These are phyloP conservation scores for Begonia peltatifolia DNA, from an alignment of 306 rosid species.

Conservation along the genomic window DNA sequence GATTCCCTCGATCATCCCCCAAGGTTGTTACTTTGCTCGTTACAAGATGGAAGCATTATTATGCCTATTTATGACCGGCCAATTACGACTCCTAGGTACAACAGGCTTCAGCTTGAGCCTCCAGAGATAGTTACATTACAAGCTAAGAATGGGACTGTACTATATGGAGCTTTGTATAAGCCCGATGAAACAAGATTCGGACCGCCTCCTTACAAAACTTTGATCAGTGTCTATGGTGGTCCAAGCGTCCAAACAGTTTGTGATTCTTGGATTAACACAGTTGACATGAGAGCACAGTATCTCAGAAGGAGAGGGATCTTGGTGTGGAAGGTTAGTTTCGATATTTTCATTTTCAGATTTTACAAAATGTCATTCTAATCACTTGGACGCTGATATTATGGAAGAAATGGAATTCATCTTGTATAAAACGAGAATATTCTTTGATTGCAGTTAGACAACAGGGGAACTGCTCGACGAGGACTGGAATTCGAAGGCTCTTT, in stretches of 20 bases:
- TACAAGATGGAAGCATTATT: constrained; percentile 67
- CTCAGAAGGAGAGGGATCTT: constrained; percentile 72
- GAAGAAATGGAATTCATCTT: background rate
- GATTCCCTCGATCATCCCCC: constrained; percentile 80
- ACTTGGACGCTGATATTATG: background rate
- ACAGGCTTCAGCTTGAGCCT: constrained; percentile 66
- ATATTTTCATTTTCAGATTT: constrained; percentile 5
- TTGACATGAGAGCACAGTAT: constrained; percentile 88
- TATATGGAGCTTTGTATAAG: constrained; percentile 72
- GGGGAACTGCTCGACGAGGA: constrained; percentile 89
- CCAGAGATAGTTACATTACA: constrained; percentile 56
- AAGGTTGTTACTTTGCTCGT: constrained; percentile 61
- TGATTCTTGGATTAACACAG: constrained; percentile 72
- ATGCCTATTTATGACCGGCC: constrained; percentile 56
- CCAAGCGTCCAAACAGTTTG: constrained; percentile 77
- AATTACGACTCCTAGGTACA: constrained; percentile 35
- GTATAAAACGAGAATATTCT: too few relatives aligned
- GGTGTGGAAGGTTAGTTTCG: constrained; percentile 83
- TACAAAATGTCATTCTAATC: background rate
- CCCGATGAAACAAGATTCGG: constrained; percentile 74
- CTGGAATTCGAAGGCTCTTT: constrained; percentile 65
- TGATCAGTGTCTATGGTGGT: constrained; percentile 88
- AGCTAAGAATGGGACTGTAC: constrained; percentile 47
- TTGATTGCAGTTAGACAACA: constrained; percentile 65
- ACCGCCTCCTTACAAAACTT: constrained; percentile 86